phyloP scores from a whole-genome alignment of 805 yeast species.

The Nakazawaea ambrosiae region DNA sequence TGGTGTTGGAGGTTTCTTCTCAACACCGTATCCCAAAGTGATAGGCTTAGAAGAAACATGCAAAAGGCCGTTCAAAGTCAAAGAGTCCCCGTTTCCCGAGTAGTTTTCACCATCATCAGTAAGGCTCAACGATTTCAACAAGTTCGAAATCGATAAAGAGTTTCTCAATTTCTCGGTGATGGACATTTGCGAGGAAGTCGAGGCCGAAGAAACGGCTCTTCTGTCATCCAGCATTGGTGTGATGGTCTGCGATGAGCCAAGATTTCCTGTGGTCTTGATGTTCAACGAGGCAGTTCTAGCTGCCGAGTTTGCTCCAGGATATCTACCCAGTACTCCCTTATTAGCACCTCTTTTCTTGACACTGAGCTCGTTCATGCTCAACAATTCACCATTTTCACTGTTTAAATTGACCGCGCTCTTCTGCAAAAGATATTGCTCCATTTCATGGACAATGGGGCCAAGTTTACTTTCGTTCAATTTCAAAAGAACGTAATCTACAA shows the following conservation, averaged over 20 bases:
- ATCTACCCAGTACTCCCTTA: no score
- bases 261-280: conserved; percentile 1
- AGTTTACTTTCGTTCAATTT: conserved; percentile 60
- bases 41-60: conserved; percentile 5
- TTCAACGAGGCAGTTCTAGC: conserved; percentile 7
- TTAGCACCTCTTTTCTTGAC: conserved; percentile 7
- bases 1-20: conserved; percentile 52
- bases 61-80: conserved; percentile 10
- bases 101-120: conserved; percentile 15
- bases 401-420: conserved; percentile 24
- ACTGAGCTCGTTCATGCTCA: conserved; percentile 9
- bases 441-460: conserved; percentile 54
- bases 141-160: conserved; percentile 12
- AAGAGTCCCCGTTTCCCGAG: conserved; percentile 17
- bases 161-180: conserved; percentile 17
- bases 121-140: conserved; percentile 19
- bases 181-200: conserved; percentile 14
- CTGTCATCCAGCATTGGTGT: conserved; percentile 5
- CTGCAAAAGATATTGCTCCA: conserved; percentile 57
- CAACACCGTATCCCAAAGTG: conserved; percentile 27
- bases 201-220: conserved; percentile 18
- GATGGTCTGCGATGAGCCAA: conserved; percentile 1
- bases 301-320: conserved; percentile 16
- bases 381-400: conserved; percentile 7
- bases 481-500: conserved; percentile 66